A percentile compares a stretch with the other conserved stretches of the same genome.
Conservation (phyloP, 352 stramenopile genomes). For the Phytophthora boehmeriae region DNA sequence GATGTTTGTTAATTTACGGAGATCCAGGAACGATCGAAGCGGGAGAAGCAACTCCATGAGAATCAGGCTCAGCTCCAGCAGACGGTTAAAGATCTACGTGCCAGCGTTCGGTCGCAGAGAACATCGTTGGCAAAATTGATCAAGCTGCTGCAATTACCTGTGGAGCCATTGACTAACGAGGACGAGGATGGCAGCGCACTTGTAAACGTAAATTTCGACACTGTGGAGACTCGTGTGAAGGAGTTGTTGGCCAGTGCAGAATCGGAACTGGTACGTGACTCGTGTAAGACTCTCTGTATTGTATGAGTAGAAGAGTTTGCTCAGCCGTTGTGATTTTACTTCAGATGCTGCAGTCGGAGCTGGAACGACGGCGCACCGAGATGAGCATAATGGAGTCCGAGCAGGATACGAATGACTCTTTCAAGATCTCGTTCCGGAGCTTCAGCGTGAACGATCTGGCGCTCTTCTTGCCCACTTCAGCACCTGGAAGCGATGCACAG, state of each 20-base stretch:
- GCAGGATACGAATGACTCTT: slow-evolving; percentile 62
- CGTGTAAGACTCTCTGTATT: background rate
- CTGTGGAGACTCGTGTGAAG: slow-evolving; percentile 60
- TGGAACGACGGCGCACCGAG: slow-evolving; percentile 63
- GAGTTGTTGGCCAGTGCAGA: slow-evolving; percentile 61
- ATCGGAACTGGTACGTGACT: slow-evolving; percentile 54
- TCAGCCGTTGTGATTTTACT: background rate
- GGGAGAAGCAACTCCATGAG: slow-evolving; percentile 66
- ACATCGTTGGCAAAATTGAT: slow-evolving; percentile 62
- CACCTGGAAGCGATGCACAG: slow-evolving; percentile 71
- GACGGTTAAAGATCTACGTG: slow-evolving; percentile 60
- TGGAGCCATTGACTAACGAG: slow-evolving; percentile 22
- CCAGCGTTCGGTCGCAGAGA: slow-evolving; percentile 56
- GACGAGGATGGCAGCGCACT: slow-evolving; percentile 50
- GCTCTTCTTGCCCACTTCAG: slow-evolving; percentile 85
- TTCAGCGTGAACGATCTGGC: slow-evolving; percentile 86
- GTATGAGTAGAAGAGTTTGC: background rate
- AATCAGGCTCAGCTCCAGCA: slow-evolving; percentile 72
- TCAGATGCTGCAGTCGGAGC: slow-evolving; percentile 57
- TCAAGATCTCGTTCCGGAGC: slow-evolving; percentile 88
- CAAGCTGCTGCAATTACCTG: slow-evolving; percentile 53
- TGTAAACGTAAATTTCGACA: slow-evolving; percentile 49
- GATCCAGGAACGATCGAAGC: slow-evolving; percentile 78
- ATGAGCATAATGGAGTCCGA: slow-evolving; percentile 68
- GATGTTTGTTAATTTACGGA: slow-evolving; percentile 46